Conservation (phyloP, 2,329 filamentous ascomycete genomes). For the Fulvia fulva region DNA sequence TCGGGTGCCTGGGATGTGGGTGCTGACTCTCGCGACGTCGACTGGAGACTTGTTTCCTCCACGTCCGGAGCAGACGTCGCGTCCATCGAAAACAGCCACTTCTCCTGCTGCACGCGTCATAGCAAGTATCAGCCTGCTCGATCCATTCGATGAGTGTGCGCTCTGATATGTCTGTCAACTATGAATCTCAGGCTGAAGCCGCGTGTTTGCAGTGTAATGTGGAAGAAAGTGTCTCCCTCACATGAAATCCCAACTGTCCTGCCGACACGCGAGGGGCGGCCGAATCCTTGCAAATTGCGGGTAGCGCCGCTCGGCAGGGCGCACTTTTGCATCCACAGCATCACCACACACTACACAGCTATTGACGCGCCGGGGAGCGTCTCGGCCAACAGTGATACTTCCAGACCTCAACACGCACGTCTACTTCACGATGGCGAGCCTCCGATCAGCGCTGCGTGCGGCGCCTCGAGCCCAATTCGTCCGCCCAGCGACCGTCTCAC, state of each 20-base stretch:
- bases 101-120: constrained; percentile 11
- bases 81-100: constrained; percentile 16
- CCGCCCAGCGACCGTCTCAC: constrained; percentile 22
- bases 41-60: constrained; percentile 1
- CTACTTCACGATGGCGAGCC: constrained; percentile 24
- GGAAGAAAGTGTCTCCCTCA: neutral
- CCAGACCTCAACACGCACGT: neutral
- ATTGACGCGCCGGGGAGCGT: no score
- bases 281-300: neutral
- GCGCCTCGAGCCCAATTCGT: constrained; percentile 28
- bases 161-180: neutral
- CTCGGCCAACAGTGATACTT: neutral
- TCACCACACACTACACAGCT: neutral
- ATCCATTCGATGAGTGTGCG: constrained; percentile 1
- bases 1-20: neutral
- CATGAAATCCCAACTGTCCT: neutral
- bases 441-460: constrained; percentile 26
- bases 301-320: neutral
- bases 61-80: constrained; percentile 11
- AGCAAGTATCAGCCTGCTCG: constrained; percentile 5
- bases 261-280: neutral
- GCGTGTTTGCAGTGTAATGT: neutral
- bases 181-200: neutral
- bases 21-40: neutral
- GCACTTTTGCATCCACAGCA: neutral